phyloP scores from a whole-genome alignment of 176 grass and related monocot genomes.

The Avena sativa region DNA sequence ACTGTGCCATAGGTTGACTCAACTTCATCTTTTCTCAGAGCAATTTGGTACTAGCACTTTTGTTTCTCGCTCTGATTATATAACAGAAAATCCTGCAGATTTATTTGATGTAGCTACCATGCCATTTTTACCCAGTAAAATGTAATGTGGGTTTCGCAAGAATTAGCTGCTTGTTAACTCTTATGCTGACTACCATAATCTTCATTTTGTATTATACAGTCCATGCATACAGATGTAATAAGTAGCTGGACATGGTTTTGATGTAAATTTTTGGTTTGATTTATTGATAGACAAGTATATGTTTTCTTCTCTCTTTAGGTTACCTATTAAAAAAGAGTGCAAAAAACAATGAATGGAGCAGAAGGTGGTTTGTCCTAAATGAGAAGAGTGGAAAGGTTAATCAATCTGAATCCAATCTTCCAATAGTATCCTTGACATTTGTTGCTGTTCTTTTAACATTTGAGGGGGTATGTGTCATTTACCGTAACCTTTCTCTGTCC shows the following conservation, averaged over 20 bases:
- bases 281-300: slow-evolving; percentile 1
- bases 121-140: slow-evolving; percentile 22
- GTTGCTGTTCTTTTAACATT: slow-evolving; percentile 27
- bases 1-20: neutral
- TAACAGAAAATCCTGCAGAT: neutral
- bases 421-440: slow-evolving; percentile 24
- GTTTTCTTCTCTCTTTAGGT: slow-evolving; percentile 53
- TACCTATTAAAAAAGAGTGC: slow-evolving; percentile 91
- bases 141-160: neutral
- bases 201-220: slow-evolving; percentile 21
- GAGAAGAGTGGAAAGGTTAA: slow-evolving; percentile 95
- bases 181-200: neutral
- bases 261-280: slow-evolving; percentile 18
- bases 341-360: slow-evolving; percentile 96
- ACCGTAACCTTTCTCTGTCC: slow-evolving; percentile 31
- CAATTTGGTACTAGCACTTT: slow-evolving; percentile 22
- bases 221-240: neutral
- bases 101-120: slow-evolving; percentile 3
- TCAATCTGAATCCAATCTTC: slow-evolving; percentile 39
- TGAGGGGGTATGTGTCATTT: slow-evolving; percentile 41
- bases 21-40: slow-evolving; percentile 20
- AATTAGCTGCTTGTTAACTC: slow-evolving; percentile 17
- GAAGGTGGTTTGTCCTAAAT: slow-evolving; percentile 92
- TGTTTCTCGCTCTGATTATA: neutral
- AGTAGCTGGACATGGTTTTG: slow-evolving; percentile 4